Conservation (phyloP, 768 basidiomycete species). For the Amanita rimosa region DNA sequence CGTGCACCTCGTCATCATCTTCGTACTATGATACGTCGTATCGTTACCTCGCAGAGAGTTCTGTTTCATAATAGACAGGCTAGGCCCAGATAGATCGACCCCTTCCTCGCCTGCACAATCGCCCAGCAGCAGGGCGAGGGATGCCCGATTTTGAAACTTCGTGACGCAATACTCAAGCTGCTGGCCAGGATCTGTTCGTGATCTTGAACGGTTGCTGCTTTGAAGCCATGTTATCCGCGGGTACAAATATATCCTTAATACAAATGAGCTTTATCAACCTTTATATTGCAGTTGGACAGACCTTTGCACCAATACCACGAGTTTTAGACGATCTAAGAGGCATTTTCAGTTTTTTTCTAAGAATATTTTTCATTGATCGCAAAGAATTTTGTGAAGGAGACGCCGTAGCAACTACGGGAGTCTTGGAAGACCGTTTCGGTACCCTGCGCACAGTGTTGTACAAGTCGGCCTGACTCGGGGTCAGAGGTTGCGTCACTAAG, state of each 20-base stretch:
- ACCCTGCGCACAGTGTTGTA: no score
- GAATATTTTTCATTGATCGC: constrained; percentile 20
- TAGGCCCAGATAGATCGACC: constrained; percentile 23
- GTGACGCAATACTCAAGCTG: constrained; percentile 7
- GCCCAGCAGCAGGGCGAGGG: constrained; percentile 20
- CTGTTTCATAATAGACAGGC: not conserved
- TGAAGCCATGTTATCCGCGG: not conserved
- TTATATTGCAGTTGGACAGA: not conserved
- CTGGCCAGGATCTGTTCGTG: constrained; percentile 25
- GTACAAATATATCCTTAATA: constrained; percentile 2
- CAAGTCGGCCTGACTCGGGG: no score
- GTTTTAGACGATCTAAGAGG: constrained; percentile 10
- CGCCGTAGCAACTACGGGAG: constrained; percentile 7
- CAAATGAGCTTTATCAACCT: not conserved
- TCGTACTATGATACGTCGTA: constrained; percentile 13
- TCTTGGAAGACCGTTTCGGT: constrained; percentile 26
- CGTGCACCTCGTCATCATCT: constrained; percentile 19
- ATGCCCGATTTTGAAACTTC: constrained; percentile 18
- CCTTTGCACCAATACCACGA: constrained; percentile 11
- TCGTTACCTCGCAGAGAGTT: not conserved
- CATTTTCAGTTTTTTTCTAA: constrained; percentile 16
- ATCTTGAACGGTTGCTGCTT: constrained; percentile 13
- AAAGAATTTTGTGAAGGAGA: constrained; percentile 9
- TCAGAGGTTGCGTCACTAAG: no score
- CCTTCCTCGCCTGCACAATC: constrained; percentile 24